Percentiles rank a stretch among this genome's conserved stretches.
Evolutionary conservation across 148 eudicot species (phyloP).

Genomic region (Rhododendron griersonianum): DNA sequence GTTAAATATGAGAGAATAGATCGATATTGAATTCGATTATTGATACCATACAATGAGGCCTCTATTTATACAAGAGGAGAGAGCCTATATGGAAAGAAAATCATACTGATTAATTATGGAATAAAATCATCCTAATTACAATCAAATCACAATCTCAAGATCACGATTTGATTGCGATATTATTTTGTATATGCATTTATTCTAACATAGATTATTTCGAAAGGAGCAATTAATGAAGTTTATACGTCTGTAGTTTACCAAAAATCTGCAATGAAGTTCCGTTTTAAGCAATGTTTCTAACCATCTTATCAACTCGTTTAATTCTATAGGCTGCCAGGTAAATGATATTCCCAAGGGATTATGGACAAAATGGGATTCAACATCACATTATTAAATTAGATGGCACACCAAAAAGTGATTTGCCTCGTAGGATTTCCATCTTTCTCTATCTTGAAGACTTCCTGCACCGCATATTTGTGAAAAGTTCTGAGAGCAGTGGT

Average conservation of each 20-base stretch:
- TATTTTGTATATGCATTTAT: too few relatives aligned
- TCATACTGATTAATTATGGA: too few relatives aligned
- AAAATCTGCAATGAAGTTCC: background rate
- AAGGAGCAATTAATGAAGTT: background rate
- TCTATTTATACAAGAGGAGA: too few relatives aligned
- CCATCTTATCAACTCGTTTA: background rate
- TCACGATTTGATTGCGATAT: too few relatives aligned
- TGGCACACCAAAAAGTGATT: background rate
- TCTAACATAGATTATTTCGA: background rate
- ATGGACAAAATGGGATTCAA: background rate
- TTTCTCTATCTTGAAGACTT: background rate
- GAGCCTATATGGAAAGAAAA: too few relatives aligned
- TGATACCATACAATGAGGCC: too few relatives aligned
- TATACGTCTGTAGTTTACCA: background rate
- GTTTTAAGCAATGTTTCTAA: too few relatives aligned
- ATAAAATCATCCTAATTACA: too few relatives aligned
- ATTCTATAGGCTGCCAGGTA: background rate
- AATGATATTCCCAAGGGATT: background rate
- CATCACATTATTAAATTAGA: background rate
- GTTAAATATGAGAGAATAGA: too few relatives aligned
- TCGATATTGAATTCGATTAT: too few relatives aligned
- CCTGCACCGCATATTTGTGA: background rate
- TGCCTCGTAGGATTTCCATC: background rate
- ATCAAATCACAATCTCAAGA: too few relatives aligned
- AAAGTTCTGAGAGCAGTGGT: too few relatives aligned